These are phyloP conservation scores for Physcomitrium patens DNA, from an alignment of 225 moss, liverwort and hornwort genomes.

Conservation along the genomic window DNA sequence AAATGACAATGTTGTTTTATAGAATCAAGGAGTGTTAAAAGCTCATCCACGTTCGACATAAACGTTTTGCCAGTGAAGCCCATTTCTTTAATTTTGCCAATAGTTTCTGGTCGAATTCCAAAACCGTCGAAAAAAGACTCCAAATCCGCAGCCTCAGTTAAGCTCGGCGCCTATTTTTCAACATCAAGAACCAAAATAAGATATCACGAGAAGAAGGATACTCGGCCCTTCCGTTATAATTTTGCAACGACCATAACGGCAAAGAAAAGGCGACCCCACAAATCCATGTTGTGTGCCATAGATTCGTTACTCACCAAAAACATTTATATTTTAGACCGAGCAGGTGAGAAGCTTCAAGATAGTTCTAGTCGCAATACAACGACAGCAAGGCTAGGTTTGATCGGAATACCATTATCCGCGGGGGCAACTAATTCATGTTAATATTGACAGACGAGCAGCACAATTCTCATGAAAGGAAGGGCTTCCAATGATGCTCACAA, in stretches of 20 bases:
- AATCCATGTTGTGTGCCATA: neutral
- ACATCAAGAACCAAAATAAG: conserved; percentile 41
- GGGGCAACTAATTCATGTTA: conserved; percentile 11
- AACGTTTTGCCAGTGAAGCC: conserved; percentile 68
- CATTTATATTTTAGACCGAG: neutral
- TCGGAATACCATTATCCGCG: neutral
- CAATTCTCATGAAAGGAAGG: neutral
- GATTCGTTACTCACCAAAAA: conserved; percentile 9
- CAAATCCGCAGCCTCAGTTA: conserved; percentile 54
- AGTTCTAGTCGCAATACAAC: conserved; percentile 28
- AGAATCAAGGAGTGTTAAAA: conserved; percentile 56
- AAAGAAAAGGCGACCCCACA: neutral
- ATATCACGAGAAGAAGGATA: conserved; percentile 43
- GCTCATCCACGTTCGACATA: conserved; percentile 66
- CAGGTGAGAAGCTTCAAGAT: conserved; percentile 13
- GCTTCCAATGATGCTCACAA: conserved; percentile 3
- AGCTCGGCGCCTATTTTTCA: conserved; percentile 42
- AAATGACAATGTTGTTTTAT: conserved; percentile 69
- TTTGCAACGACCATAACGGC: conserved; percentile 54
- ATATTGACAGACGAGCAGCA: neutral
- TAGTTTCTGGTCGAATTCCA: conserved; percentile 63
- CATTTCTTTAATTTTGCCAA: conserved; percentile 65
- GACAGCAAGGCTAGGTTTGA: conserved; percentile 20
- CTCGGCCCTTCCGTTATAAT: conserved; percentile 37
- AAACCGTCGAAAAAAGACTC: conserved; percentile 67